Base-by-base conservation (phyloP, 2,329 filamentous ascomycete genomes). In the Purpureocillium takamizusanense region DNA sequence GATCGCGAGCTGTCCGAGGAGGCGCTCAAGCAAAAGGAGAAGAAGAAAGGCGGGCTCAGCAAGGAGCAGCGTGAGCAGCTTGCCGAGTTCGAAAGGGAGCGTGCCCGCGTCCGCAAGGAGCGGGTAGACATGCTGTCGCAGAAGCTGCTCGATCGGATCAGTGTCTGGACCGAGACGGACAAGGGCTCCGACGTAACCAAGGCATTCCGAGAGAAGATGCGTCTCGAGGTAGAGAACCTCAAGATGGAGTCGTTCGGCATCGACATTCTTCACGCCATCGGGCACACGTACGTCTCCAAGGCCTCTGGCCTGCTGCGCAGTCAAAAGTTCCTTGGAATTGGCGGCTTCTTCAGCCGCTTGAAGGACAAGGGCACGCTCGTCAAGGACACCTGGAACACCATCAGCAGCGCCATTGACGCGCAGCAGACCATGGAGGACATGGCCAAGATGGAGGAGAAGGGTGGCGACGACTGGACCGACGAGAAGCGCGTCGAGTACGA, bases 341-440 rank as follows among this genome's bases (percentile, higher is more conserved):
- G 84, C 35, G 92, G 92, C 38, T 97, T 98, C 73, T 94, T 95
- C 64, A 86, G 81, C 41, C 78, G 88, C 39, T 75, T 98, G 51
- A 94, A 92, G 67, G 92, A 98, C 62, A 97, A 97, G 77, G 90
- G 90, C 44, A 92, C 83, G 3, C 75, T 97, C 45, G 88, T 94
- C 53, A 97, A 97, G 72, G 92, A 98, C 56, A 97, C 92, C 1
- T 98, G 92, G 92, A 90, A 86, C 56, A 98, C 92, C 23, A 95
- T 98, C 57, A 88, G 81, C 46, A 94, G 86, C 37, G 92, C 92
- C 30, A 94, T 98, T 48, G 89, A 95, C 56, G 92, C 92, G 18
- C 92, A 98, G 67, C 83, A 95, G 69, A 95, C 89, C 43, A 95
- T 98, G 79, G 90, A 98, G 68, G 90, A 95, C 62, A 97, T 98